Base-by-base conservation (phyloP, 2,329 filamentous ascomycete species). In the Fusarium oligoseptatum region DNA sequence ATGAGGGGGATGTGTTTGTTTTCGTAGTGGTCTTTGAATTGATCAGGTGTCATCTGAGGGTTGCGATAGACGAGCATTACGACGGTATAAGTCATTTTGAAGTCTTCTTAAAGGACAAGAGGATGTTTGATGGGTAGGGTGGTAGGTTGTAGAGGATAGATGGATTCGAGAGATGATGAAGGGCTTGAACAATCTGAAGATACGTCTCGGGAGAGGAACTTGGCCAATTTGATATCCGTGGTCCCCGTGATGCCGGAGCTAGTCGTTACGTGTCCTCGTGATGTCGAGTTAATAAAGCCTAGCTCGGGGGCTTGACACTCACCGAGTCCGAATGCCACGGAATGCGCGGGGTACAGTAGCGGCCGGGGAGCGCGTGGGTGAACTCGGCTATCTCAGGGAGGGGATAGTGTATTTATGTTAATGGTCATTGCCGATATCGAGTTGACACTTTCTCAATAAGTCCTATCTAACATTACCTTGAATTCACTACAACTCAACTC, bases 1-100 rank as follows among this genome's bases (percentile, higher is more conserved):
- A 66, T 48, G 6, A 66, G n/a, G 50, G 63, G 63, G 12, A 66
- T 66, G 29, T 66, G 63, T 14, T 27, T 52, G 22, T 45, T 60
- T 41, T 66, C 63, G 11, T 60, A 60, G 7, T 66, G 55, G 4
- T 48, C 17, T n/a, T 60, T 48, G 27, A 66, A 66, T 32, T 66
- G 29, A 14, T 15, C 20, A 4, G 63, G 63, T 6, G 55, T 20
- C 39, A 66, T n/a, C 10, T 27, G 17, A 12, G 32, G 39, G 14
- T 66, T 60, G 29, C 63, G 63, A 12, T 27, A 50, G 11, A 39
- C 55, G 7, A 66, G 22, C 29, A 66, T 58, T 11, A 60, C 4
- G 12, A 66, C 22, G 3, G 7, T 27, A 11, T 36, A 66, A 11
- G 63, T n/a, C 63, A 66, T 66, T 10, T 24, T 45, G 48, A 32